Percentiles rank a stretch among this genome's conserved stretches.
Evolutionary conservation across 2,329 filamentous ascomycete genomes (phyloP).

Genomic region (Xylaria sp.): DNA sequence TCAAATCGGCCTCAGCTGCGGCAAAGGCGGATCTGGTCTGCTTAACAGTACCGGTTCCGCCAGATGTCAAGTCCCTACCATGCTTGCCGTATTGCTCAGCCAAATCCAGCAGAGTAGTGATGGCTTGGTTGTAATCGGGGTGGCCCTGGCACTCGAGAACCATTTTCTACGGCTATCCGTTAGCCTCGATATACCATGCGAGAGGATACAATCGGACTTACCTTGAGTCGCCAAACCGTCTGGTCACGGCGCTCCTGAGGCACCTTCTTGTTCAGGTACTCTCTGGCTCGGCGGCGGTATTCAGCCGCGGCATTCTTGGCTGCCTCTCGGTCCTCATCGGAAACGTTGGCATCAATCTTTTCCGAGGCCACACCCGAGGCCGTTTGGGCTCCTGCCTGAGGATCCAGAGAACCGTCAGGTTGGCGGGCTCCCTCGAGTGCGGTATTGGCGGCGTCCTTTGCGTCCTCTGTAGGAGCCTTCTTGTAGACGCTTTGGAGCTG

Average conservation of each 20-base stretch:
- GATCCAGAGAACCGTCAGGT: constrained; percentile 35
- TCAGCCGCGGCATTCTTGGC: constrained; percentile 52
- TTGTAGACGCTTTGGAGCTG: constrained; percentile 73
- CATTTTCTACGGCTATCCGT: constrained; percentile 76
- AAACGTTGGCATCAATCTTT: constrained; percentile 70
- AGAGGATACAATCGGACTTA: constrained; percentile 37
- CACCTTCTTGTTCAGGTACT: constrained; percentile 87
- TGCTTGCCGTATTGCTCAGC: constrained; percentile 88
- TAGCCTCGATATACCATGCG: constrained; percentile 72
- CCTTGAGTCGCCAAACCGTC: constrained; percentile 85
- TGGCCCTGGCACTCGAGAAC: constrained; percentile 96
- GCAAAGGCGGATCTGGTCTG: constrained; percentile 75
- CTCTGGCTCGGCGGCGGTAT: constrained; percentile 62
- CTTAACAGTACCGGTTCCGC: constrained; percentile 75
- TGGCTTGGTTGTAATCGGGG: constrained; percentile 90
- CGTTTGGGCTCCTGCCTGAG: constrained; percentile 44
- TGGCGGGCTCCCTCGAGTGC: constrained; percentile 58
- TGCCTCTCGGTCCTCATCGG: constrained; percentile 63
- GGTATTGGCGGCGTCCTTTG: constrained; percentile 66
- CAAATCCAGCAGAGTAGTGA: constrained; percentile 84
- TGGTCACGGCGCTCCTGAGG: constrained; percentile 93
- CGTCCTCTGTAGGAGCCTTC: constrained; percentile 66
- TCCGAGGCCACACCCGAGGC: constrained; percentile 57
- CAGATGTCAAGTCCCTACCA: constrained; percentile 71
- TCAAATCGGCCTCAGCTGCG: constrained; percentile 81